phyloP scores from a whole-genome alignment of 2,329 filamentous ascomycete species.

The Sclerotinia sclerotiorum region DNA sequence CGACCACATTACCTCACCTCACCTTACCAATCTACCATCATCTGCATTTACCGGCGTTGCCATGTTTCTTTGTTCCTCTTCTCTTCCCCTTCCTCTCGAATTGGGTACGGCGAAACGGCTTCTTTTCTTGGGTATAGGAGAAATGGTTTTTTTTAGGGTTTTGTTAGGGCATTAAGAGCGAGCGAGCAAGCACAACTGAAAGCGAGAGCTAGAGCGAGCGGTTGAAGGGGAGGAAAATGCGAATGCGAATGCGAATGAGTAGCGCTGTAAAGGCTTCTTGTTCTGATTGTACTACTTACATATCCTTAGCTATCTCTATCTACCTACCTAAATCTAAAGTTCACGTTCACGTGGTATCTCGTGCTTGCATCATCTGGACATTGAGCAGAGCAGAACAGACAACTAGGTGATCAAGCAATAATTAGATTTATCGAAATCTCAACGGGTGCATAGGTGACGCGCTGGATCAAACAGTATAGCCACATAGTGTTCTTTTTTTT shows the following conservation, averaged over 20 bases:
- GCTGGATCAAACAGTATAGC: too few species aligned
- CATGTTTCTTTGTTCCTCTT: background rate
- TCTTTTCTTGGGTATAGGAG: slow-evolving; percentile 12
- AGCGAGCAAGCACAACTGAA: background rate
- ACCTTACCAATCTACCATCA: background rate
- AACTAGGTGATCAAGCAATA: background rate
- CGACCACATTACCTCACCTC: background rate
- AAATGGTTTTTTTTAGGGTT: background rate
- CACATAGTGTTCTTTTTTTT: background rate
- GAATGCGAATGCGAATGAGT: slow-evolving; percentile 4
- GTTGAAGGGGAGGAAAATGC: background rate
- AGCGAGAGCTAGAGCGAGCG: background rate
- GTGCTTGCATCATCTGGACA: background rate
- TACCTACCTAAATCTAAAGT: background rate
- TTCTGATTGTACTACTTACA: slow-evolving; percentile 16
- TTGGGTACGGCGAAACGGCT: background rate
- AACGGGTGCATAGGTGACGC: too few species aligned
- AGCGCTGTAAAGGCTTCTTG: background rate
- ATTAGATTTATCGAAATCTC: background rate
- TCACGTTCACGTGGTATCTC: background rate
- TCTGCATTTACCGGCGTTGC: slow-evolving; percentile 11
- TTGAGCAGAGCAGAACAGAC: too few species aligned
- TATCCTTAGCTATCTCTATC: slow-evolving; percentile 9
- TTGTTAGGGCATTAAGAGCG: background rate
- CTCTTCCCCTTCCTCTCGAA: slow-evolving; percentile 8